These are phyloP conservation scores for Pezicula rhizophila DNA, from an alignment of 2,329 filamentous ascomycete genomes.

Conservation along the genomic window DNA sequence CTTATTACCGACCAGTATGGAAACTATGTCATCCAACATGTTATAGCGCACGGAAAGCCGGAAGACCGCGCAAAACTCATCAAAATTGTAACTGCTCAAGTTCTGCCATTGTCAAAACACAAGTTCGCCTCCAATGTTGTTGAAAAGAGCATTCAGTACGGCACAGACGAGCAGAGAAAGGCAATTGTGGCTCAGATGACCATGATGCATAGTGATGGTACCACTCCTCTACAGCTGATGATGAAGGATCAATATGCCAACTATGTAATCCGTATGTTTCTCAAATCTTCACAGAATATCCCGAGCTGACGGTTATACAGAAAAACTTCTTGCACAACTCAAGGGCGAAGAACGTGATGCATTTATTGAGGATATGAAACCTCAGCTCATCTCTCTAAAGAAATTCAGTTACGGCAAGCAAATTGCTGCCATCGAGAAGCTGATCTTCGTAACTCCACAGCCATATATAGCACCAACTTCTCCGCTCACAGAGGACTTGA, in stretches of 20 bases:
- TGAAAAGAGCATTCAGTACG: slow-evolving; percentile 79
- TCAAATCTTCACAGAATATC: background rate
- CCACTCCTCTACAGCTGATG: slow-evolving; percentile 64
- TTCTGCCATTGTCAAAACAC: slow-evolving; percentile 79
- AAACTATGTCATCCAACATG: slow-evolving; percentile 93
- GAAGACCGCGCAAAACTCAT: slow-evolving; percentile 72
- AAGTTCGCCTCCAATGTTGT: slow-evolving; percentile 98
- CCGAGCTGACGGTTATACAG: slow-evolving; percentile 37
- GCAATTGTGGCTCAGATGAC: slow-evolving; percentile 62
- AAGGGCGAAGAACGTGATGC: slow-evolving; percentile 51
- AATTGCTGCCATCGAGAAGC: slow-evolving; percentile 55
- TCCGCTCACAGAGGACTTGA: background rate
- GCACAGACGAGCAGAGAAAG: slow-evolving; percentile 61
- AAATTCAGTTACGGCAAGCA: slow-evolving; percentile 62
- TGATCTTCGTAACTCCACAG: slow-evolving; percentile 32
- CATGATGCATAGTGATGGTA: slow-evolving; percentile 54
- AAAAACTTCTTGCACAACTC: slow-evolving; percentile 69
- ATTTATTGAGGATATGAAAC: slow-evolving; percentile 58
- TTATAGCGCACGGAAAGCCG: slow-evolving; percentile 71
- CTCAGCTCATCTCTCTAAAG: slow-evolving; percentile 55
- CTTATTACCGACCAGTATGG: slow-evolving; percentile 86
- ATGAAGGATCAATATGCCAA: slow-evolving; percentile 93
- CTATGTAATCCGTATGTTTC: slow-evolving; percentile 87
- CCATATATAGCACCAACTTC: background rate
- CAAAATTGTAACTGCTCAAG: slow-evolving; percentile 61